Percentiles rank a stretch among this genome's conserved stretches.
phyloP scores from a whole-genome alignment of 1,284 basidiomycete genomes.

The Pseudozyma thailandica region DNA sequence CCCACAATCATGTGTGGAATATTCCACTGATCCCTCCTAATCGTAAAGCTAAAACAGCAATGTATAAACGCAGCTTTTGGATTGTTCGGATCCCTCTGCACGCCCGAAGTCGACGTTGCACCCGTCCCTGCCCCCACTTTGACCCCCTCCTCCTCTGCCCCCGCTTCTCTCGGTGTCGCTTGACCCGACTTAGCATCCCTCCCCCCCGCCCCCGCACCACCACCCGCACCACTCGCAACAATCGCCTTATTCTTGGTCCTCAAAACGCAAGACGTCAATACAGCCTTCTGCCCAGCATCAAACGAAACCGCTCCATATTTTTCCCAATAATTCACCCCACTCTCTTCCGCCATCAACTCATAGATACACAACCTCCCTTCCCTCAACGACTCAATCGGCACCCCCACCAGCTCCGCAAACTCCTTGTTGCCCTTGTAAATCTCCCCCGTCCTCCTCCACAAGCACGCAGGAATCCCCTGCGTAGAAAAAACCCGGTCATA shows the following conservation, averaged over 20 bases:
- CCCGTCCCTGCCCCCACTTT: conserved; percentile 23
- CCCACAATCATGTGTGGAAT: conserved; percentile 52
- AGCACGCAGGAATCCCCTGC: conserved; percentile 89
- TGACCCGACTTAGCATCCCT: neutral
- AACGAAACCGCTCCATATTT: conserved; percentile 73
- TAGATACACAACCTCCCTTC: conserved; percentile 95
- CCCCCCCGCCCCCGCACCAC: neutral
- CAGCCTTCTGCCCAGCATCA: conserved; percentile 81
- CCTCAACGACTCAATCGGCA: conserved; percentile 82
- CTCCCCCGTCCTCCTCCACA: conserved; percentile 96
- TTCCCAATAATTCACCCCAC: conserved; percentile 96
- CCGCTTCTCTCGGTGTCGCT: conserved; percentile 10
- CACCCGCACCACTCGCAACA: conserved; percentile 16
- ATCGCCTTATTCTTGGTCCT: conserved; percentile 50
- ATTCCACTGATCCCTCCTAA: conserved; percentile 77
- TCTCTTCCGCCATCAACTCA: conserved; percentile 80
- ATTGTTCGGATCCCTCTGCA: conserved; percentile 50
- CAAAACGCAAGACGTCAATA: conserved; percentile 91
- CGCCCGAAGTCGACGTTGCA: conserved; percentile 25
- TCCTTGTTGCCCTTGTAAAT: conserved; percentile 98
- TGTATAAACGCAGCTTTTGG: conserved; percentile 77
- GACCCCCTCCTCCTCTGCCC: neutral
- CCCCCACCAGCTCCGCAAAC: conserved; percentile 86
- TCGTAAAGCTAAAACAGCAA: conserved; percentile 96
- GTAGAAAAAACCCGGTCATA: conserved; percentile 87